A percentile compares a stretch with the other conserved stretches of the same genome.
These are phyloP conservation scores for Tilletia caries DNA, from an alignment of 1,284 basidiomycete genomes.

Conservation along the genomic window DNA sequence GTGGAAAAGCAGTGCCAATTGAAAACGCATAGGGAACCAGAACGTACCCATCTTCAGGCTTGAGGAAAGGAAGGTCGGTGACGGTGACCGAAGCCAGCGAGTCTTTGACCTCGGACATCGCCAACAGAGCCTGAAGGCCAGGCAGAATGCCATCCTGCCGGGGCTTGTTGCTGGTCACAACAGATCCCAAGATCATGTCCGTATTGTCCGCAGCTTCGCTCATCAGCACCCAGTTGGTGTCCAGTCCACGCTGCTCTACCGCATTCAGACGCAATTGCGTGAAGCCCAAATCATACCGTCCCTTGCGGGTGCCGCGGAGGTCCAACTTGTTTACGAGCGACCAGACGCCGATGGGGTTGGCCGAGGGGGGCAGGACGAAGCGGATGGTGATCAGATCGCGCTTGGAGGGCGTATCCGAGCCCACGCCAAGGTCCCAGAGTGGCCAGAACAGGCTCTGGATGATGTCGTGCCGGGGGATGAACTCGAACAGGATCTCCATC, in stretches of 20 bases:
- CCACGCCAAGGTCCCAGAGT: conserved; percentile 30
- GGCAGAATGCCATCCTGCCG: conserved; percentile 9
- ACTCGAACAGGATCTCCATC: conserved; percentile 23
- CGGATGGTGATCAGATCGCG: conserved; percentile 39
- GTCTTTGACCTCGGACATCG: conserved; percentile 26
- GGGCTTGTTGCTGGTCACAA: neutral
- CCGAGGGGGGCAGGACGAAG: conserved; percentile 35
- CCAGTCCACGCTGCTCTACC: conserved; percentile 34
- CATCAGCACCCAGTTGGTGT: conserved; percentile 44
- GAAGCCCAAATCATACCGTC: conserved; percentile 48
- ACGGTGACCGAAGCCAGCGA: conserved; percentile 45
- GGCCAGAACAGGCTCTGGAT: conserved; percentile 28
- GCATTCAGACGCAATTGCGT: conserved; percentile 39
- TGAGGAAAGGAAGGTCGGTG: conserved; percentile 40
- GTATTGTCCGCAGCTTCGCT: conserved; percentile 45
- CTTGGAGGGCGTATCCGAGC: conserved; percentile 25
- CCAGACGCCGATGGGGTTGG: conserved; percentile 37
- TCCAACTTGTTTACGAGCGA: conserved; percentile 44
- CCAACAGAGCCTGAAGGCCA: conserved; percentile 39
- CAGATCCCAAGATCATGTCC: conserved; percentile 39
- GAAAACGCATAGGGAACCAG: neutral
- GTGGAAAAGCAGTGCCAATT: neutral
- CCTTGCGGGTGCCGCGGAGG: conserved; percentile 33
- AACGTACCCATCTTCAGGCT: conserved; percentile 25
- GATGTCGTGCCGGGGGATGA: conserved; percentile 44